A percentile compares a stretch with the other conserved stretches of the same genome.
phyloP scores from a whole-genome alignment of 345 rosid genomes.

The Populus euphratica region DNA sequence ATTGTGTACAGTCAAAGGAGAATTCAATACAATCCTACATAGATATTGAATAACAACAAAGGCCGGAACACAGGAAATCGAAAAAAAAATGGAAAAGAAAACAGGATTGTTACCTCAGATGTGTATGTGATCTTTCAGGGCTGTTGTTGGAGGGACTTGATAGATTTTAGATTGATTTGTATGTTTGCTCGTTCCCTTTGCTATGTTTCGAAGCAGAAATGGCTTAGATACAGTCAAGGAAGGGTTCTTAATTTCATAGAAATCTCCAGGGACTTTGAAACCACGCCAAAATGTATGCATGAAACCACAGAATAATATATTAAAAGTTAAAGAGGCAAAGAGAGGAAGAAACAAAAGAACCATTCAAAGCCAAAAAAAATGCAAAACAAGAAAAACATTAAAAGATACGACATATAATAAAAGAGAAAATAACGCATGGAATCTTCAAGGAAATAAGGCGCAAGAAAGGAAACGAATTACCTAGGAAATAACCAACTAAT shows the following conservation, averaged over 20 bases:
- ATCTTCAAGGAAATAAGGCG: not conserved
- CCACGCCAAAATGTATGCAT: not conserved
- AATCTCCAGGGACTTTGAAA: not conserved
- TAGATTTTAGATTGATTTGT: not conserved
- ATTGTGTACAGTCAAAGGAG: not conserved
- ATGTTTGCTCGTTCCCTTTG: not conserved
- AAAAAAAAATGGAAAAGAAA: not conserved
- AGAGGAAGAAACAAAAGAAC: not conserved
- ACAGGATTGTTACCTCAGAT: not conserved
- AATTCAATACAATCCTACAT: not conserved
- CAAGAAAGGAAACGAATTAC: not conserved
- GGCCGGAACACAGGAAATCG: not conserved
- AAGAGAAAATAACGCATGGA: not conserved
- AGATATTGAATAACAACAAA: not conserved
- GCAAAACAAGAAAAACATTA: not conserved
- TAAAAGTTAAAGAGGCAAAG: not conserved
- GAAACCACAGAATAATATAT: not conserved
- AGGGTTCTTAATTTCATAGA: not conserved
- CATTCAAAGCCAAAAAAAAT: not conserved
- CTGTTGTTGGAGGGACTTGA: not conserved
- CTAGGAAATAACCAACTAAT: not conserved
- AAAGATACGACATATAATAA: not conserved
- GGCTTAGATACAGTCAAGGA: not conserved
- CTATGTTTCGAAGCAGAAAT: not conserved
- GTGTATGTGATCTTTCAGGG: not conserved